Evolutionary conservation across 495 filamentous ascomycete species (phyloP), one percentile per base, ranked within the genome.

Genomic region (Pyrenula massariospora): DNA sequence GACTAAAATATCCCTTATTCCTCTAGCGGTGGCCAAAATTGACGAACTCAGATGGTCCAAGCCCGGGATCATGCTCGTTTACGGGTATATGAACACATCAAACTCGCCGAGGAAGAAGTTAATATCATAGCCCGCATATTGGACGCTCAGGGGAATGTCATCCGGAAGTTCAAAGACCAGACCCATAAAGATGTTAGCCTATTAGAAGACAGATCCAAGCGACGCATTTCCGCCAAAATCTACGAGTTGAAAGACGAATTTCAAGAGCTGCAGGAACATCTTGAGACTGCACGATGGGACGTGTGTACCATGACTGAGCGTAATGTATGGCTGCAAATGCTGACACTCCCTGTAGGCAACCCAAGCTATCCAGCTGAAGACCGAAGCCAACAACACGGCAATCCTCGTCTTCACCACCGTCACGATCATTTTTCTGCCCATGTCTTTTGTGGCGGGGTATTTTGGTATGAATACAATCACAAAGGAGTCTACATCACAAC

Each of bases 391-490:
- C 31, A 42, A 42, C 31, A 52, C 71, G 76, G 65, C 69, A 0
- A 73, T 73, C 54, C 52, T 69, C 0, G 62, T 72, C 10, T 74
- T 73, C 59, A 73, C 70, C 0, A 63, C 68, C 5, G 74, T 80
- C 48, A 67, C 72, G 20, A 70, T 74, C 11, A 70, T 81, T 24
- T 79, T 77, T 59, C 61, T 73, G 0, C 73, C 73, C 0, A 49
- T 73, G 1, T 65, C 62, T 0, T 68, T 70, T 22, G 67, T 77
- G 2, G 63, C 72, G 0, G 65, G 68, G 52, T 66, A 68, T 52
- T 54, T 74, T 1, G 73, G 73, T 2, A 78, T 77, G 74, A 78
- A 78, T 58, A 73, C 76, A 48, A 64, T 80, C 3, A 70, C 74
- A 15, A 69, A 78, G 59, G 78, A 75, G 74, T 62, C 70, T 1